These are phyloP conservation scores for Alectoria sarmentosa DNA, from an alignment of 495 filamentous ascomycete genomes.

Conservation along the genomic window DNA sequence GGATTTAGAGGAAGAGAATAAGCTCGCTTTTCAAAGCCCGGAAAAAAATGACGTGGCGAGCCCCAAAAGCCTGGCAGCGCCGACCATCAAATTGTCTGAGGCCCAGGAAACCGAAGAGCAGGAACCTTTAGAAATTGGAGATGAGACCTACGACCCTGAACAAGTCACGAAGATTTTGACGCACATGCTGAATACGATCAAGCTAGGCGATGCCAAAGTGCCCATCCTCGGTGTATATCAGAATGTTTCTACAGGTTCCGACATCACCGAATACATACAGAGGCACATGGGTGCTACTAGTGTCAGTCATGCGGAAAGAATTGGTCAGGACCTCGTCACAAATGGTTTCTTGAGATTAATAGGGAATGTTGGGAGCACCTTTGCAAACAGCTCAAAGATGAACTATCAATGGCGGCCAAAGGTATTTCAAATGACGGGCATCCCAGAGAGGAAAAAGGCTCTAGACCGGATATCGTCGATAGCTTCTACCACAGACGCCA, in stretches of 20 bases:
- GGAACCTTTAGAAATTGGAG: conserved; percentile 84
- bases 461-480: conserved; percentile 64
- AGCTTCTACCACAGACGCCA: conserved; percentile 44
- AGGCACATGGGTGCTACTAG: conserved; percentile 75
- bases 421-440: conserved; percentile 77
- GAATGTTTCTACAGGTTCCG: conserved; percentile 81
- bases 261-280: conserved; percentile 93
- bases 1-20: conserved; percentile 97
- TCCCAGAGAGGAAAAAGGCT: conserved; percentile 77
- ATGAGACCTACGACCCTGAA: conserved; percentile 73
- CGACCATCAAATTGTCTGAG: conserved; percentile 56
- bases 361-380: conserved; percentile 89
- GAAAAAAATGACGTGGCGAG: conserved; percentile 39
- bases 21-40: conserved; percentile 90
- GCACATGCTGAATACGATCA: conserved; percentile 83
- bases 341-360: conserved; percentile 85
- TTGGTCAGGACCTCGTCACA: conserved; percentile 86
- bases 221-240: conserved; percentile 91
- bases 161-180: conserved; percentile 82
- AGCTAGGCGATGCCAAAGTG: conserved; percentile 83
- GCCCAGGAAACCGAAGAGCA: conserved; percentile 51
- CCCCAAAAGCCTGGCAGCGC: conserved; percentile 43
- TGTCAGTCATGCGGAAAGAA: conserved; percentile 81
- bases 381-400: conserved; percentile 95
- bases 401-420: conserved; percentile 95